Percentiles rank a stretch among this genome's conserved stretches.
phyloP scores from a whole-genome alignment of 2,329 filamentous ascomycete genomes.

The Beauveria australis region DNA sequence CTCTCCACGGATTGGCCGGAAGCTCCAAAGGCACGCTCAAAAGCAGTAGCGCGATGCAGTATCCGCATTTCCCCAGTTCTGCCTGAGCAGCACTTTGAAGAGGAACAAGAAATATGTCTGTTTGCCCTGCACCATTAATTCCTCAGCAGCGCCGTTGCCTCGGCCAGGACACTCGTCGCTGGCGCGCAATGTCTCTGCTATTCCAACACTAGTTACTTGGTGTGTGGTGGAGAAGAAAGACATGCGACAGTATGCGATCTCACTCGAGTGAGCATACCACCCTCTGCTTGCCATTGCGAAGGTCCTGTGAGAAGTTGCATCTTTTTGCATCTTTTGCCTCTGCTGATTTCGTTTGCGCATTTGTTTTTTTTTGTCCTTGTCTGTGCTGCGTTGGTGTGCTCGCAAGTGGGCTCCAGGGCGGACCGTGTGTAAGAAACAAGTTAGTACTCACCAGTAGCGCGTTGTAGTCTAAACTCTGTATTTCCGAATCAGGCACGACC shows the following conservation, averaged over 20 bases:
- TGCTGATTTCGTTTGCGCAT: neutral
- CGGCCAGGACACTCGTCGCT: conserved; percentile 1
- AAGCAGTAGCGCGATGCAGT: neutral
- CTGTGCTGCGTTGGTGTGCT: neutral
- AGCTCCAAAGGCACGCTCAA: neutral
- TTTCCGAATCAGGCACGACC: neutral
- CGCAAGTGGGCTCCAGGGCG: neutral
- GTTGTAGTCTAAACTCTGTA: neutral
- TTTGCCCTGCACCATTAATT: neutral
- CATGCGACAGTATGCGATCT: neutral
- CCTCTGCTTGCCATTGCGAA: neutral
- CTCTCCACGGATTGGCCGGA: neutral
- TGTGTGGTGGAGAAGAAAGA: neutral
- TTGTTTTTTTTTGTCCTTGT: neutral
- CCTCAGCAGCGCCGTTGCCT: neutral
- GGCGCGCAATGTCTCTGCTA: neutral
- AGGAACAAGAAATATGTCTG: neutral
- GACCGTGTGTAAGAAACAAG: conserved; percentile 9
- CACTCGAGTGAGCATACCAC: neutral
- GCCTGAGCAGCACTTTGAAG: neutral
- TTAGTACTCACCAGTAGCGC: conserved; percentile 9
- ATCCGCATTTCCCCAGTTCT: conserved; percentile 5
- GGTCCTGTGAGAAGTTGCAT: neutral
- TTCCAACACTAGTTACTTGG: neutral
- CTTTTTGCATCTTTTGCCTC: neutral